Base-by-base conservation (phyloP, 73 alveolate species). In the Paramecium biaurelia region DNA sequence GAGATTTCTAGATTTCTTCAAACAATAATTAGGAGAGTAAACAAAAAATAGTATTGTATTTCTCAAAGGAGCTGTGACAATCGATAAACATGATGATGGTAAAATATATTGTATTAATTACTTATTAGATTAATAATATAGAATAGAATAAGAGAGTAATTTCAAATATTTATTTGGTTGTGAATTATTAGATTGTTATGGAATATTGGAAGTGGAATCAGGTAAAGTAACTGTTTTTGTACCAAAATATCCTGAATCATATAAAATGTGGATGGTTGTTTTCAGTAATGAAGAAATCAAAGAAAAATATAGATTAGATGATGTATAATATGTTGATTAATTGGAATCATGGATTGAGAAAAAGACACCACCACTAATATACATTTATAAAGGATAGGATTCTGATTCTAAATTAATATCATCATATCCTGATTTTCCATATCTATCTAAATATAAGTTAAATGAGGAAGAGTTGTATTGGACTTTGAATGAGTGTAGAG, bases 191-290 rank as follows among this genome's bases (percentile, higher is more conserved):
- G 97, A 92, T 53, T 94, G 97, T 92, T 84, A 87, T 47, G 96
- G 96, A 57, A 94, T 92, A n/a, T 85, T 96, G 32, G 97, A 94
- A 14, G 58, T 92, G 20, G 95, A 58, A 38, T 76, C 95, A 37
- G 97, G 93, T 15, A 86, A 94, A 56, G 86, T 92, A 11, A 41
- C 76, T 3, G 79, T 96, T 26, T 93, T 96, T 79, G 92, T 88
- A 37, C 96, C 97, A 5, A 92, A 92, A 38, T 68, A 92, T 30
- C 92, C 92, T 26, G 93, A 70, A 24, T 79, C 93, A 56, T 95
- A 93, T 70, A 96, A 92, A 67, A 86, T 96, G 70, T 96, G 98
- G 98, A 96, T 96, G 98, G 95, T 92, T 15, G 95, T 96, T 9
- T 86, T 74, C 18, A 59, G 92, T 14, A 67, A 57, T 21, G 97